A percentile compares a stretch with the other conserved stretches of the same genome.
Conservation (phyloP, 768 basidiomycete species). For the Saitozyma sp. region DNA sequence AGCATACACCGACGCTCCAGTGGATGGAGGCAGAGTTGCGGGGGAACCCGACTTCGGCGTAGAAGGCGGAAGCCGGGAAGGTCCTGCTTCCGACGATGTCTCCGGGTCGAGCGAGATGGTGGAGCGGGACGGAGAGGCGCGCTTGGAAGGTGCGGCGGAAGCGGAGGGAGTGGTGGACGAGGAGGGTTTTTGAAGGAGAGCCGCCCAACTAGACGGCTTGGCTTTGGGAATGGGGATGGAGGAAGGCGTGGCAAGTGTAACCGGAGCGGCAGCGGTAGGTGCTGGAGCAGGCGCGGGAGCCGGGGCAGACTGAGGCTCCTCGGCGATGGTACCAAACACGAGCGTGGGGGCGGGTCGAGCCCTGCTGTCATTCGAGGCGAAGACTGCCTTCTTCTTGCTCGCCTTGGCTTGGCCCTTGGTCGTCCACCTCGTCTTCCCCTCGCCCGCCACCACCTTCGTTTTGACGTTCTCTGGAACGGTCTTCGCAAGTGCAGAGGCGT, state of each 20-base stretch:
- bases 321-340: too few relatives aligned
- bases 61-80: too few relatives aligned
- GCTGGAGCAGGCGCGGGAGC: too few relatives aligned
- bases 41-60: too few relatives aligned
- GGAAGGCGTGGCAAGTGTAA: conserved; percentile 1
- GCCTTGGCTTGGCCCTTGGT: conserved; percentile 23
- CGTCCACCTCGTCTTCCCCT: conserved; percentile 7
- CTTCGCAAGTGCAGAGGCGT: conserved; percentile 1
- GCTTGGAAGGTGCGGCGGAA: conserved; percentile 4
- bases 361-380: not conserved
- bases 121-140: not conserved
- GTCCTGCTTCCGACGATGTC: not conserved
- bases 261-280: not conserved
- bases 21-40: conserved; percentile 2
- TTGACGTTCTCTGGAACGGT: conserved; percentile 3
- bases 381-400: conserved; percentile 15
- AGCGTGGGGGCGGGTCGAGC: too few relatives aligned
- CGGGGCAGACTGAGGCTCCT: too few relatives aligned
- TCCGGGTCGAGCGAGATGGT: not conserved
- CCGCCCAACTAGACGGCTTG: conserved; percentile 44
- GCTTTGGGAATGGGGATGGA: conserved; percentile 16
- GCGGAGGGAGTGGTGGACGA: conserved; percentile 22
- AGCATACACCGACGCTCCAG: conserved; percentile 1
- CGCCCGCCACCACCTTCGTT: conserved; percentile 8
- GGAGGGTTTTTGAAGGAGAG: conserved; percentile 24